Conservation (phyloP, 495 filamentous ascomycete species). For the Glonium stellatum region DNA sequence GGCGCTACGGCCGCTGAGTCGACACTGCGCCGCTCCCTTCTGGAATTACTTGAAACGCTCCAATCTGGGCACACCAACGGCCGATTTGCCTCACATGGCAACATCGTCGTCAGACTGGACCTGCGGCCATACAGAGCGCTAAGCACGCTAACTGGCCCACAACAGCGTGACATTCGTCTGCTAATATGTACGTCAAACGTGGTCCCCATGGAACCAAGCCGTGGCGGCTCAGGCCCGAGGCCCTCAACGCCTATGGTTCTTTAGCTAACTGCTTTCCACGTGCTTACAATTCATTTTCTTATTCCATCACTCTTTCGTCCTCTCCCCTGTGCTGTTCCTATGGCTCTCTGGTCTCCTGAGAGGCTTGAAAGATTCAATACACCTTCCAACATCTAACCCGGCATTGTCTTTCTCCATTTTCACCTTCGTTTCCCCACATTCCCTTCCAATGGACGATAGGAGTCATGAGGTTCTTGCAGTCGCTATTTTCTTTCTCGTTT, state of each 20-base stretch:
- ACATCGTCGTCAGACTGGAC: too few species aligned
- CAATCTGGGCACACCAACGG: too few species aligned
- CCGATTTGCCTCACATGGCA: too few species aligned
- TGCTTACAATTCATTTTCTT: neutral
- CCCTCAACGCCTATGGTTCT: neutral
- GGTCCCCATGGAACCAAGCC: neutral
- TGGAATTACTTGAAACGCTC: too few species aligned
- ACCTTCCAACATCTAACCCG: neutral
- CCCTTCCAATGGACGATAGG: conserved; percentile 13
- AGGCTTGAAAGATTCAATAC: neutral
- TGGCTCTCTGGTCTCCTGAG: neutral
- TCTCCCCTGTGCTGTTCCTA: neutral
- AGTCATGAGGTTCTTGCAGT: conserved; percentile 13
- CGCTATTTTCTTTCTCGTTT: conserved; percentile 17
- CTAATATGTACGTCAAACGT: neutral
- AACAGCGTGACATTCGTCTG: neutral
- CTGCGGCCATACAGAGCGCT: too few species aligned
- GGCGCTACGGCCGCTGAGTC: too few species aligned
- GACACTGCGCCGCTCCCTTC: too few species aligned
- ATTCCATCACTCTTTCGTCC: neutral
- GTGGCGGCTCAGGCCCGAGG: neutral
- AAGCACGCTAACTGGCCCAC: neutral
- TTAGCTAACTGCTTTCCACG: neutral
- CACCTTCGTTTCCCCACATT: neutral
- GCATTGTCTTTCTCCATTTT: neutral